Conservation (phyloP, 345 rosid species). For the Ceriops tagal region DNA sequence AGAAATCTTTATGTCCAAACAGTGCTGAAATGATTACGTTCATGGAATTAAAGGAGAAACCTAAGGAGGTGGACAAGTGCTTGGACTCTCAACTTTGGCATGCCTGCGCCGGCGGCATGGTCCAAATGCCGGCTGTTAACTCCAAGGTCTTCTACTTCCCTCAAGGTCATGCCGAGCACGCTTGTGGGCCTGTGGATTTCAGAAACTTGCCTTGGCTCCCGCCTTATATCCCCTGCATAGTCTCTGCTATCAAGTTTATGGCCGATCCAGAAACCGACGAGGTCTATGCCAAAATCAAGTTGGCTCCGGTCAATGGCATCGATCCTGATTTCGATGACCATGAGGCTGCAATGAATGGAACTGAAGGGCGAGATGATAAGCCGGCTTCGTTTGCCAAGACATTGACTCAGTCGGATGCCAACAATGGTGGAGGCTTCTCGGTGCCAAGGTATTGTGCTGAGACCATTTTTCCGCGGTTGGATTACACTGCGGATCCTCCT, state of each 20-base stretch:
- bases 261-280: slow-evolving; percentile 33
- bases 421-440: slow-evolving; percentile 97
- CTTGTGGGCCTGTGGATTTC: slow-evolving; percentile 20
- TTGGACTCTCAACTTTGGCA: slow-evolving; percentile 33
- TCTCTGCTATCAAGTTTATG: slow-evolving; percentile 21
- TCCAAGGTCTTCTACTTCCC: slow-evolving; percentile 28
- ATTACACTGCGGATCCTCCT: slow-evolving; percentile 85
- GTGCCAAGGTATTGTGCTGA: slow-evolving; percentile 97
- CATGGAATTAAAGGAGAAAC: slow-evolving; percentile 58
- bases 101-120: slow-evolving; percentile 35
- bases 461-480: slow-evolving; percentile 85
- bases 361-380: slow-evolving; percentile 26
- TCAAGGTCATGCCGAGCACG: slow-evolving; percentile 28
- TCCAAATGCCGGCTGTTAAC: slow-evolving; percentile 28
- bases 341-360: slow-evolving; percentile 9
- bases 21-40: slow-evolving; percentile 52
- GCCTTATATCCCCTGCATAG: slow-evolving; percentile 19
- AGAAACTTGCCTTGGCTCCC: slow-evolving; percentile 20
- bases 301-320: slow-evolving; percentile 5
- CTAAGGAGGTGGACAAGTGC: slow-evolving; percentile 30
- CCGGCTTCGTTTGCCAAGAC: slow-evolving; percentile 92
- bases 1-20: neutral
- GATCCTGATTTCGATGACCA: slow-evolving; percentile 31
- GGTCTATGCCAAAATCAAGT: slow-evolving; percentile 22
- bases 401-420: slow-evolving; percentile 94